Percentiles rank a stretch among this genome's conserved stretches.
Evolutionary conservation across 768 basidiomycete genomes (phyloP).

Genomic region (Xerocomellus amylosporus): DNA sequence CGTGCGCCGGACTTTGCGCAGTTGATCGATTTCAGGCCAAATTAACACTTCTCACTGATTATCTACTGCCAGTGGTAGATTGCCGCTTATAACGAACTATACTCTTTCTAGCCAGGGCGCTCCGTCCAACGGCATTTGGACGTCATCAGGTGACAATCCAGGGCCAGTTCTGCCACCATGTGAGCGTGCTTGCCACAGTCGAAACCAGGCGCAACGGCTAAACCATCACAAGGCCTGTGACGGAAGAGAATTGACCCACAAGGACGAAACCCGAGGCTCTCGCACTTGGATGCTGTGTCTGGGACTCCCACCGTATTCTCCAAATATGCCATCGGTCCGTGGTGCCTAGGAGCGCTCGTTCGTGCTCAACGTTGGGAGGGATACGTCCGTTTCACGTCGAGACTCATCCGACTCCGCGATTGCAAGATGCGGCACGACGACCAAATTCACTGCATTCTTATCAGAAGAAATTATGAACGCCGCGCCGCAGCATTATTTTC

Average conservation of each 20-base stretch:
- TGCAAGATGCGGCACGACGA: background rate
- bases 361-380: too few relatives aligned
- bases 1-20: background rate
- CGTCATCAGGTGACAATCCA: conserved; percentile 6
- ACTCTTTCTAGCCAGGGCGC: background rate
- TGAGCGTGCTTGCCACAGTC: background rate
- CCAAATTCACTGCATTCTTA: background rate
- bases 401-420: background rate
- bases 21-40: background rate
- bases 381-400: background rate
- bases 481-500: background rate
- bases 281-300: background rate
- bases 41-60: background rate
- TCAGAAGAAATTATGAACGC: background rate
- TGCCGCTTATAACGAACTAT: background rate
- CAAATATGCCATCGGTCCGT: background rate
- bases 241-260: background rate
- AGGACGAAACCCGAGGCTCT: background rate
- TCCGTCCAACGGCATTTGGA: background rate
- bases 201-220: background rate
- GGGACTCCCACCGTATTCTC: background rate
- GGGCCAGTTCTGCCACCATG: background rate
- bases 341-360: too few relatives aligned
- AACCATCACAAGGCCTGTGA: background rate
- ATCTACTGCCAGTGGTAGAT: background rate